Base-by-base conservation (phyloP, 2,329 filamentous ascomycete species). In the Aspergillus neotritici region DNA sequence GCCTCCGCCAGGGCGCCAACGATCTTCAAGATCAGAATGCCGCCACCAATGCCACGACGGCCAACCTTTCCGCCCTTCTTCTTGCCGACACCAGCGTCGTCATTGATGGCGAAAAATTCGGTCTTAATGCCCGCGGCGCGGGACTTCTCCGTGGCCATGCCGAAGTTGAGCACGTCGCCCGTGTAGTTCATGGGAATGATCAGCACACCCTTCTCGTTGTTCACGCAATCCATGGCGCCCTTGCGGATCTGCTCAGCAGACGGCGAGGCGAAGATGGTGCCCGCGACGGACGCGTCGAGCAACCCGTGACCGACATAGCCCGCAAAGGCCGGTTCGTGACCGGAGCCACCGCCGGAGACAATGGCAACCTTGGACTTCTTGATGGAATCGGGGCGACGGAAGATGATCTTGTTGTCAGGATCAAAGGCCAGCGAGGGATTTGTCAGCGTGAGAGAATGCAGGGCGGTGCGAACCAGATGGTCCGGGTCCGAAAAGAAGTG, bases 151-250 rank as follows among this genome's bases (percentile, higher is more conserved):
- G 93, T 87, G 1, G 84, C 90, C 78, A 96, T 84, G 43, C 89
- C 90, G 62, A 96, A 96, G 69, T 95, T 94, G 54, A 96, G 76
- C 41, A 95, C 80, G 63, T 90, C 86, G 31, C 86, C 86, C 1
- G 88, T 94, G 67, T 94, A 94, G 66, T 96, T 96, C 87, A 94
- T 95, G 25, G 94, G 86, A 5, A 90, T 83, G n/a, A 95, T 85
- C 32, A 96, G 66, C 1, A 95, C 85, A 16, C 90, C 91, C 49
- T 80, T 78, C 34, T 78, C 74, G 3, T 77, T 76, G 48, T 86
- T 80, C 3, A 94, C 85, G 14, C 86, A 76, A 33, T 81, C 78
- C 59, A 83, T 78, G 41, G 94, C 84, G 46, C 83, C 87, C 52
- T 79, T 75, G 43, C 87, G 80, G 42, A 96, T 82, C 70, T 96